Evolutionary conservation across 768 basidiomycete species (phyloP).

Genomic region (Inosperma sp.): DNA sequence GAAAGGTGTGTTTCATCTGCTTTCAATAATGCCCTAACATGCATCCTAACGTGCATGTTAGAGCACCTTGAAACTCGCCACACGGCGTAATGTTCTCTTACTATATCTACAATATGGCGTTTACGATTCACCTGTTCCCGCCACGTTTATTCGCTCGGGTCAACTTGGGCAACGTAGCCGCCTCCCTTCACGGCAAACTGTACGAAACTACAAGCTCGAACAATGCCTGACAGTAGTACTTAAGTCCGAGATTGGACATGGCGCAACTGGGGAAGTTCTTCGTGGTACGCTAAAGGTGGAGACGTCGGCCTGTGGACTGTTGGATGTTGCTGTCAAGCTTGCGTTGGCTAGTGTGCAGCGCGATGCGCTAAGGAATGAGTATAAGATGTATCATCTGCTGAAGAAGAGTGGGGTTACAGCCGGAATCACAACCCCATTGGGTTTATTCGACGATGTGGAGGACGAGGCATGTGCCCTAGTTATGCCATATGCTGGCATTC

Average conservation of each 20-base stretch:
- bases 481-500: constrained; percentile 2
- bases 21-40: background rate
- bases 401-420: constrained; percentile 11
- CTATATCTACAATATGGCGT: constrained; percentile 17
- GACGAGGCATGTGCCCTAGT: constrained; percentile 9
- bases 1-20: background rate
- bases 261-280: constrained; percentile 14
- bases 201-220: constrained; percentile 11
- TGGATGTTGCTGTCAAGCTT: constrained; percentile 9
- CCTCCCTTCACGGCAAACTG: constrained; percentile 7
- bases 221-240: constrained; percentile 14
- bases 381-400: constrained; percentile 15
- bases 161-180: background rate
- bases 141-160: constrained; percentile 15
- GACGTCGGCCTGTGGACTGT: constrained; percentile 6
- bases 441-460: constrained; percentile 18
- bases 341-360: constrained; percentile 7
- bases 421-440: constrained; percentile 15
- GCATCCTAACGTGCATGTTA: constrained; percentile 1
- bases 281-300: constrained; percentile 13
- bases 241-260: constrained; percentile 16
- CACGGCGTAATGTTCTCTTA: constrained; percentile 10
- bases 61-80: constrained; percentile 13
- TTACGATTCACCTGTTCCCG: constrained; percentile 16
- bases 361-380: constrained; percentile 16